Base-by-base conservation (phyloP, 805 yeast species). In the Candida tammaniensis region DNA sequence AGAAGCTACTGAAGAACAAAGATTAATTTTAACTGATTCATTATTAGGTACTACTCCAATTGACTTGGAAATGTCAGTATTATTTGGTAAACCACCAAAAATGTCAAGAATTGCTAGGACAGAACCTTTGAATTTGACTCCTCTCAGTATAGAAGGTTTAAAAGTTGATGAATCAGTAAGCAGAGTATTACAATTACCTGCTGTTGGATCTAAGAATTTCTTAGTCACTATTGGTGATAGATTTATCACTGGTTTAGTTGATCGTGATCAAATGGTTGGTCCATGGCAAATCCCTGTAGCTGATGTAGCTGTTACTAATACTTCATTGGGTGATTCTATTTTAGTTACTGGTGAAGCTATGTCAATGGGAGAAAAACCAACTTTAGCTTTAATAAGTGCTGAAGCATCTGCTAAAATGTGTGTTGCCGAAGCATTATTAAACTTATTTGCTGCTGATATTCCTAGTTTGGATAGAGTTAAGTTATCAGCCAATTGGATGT, bases 231-330 rank as follows among this genome's bases (percentile, higher is more conserved):
- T 93, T 56, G 98, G 96, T 62, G 98, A 93, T 64, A 82, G 98
- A 65, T 75, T 94, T n/a, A 93, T 93, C 43, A 91, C 98, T 18
- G 98, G 98, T 36, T 74, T 93, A 49, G 82, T 93, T 42, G 98
- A 94, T 53, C 81, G 98, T 58, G 98, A 93, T 60, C 98, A 93
- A 68, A 81, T 89, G 81, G 98, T 93, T 40, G 98, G 98, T 24
- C 98, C 98, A 55, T 93, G 98, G 98, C 99, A 93, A 71, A 93
- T 85, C 7, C 98, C 99, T 31, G 98, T 93, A 20, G 93, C 98
- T 12, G 98, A 93, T 57, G 97, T 89, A 36, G 98, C 96, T 65
- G 96, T 93, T 35, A 89, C 98, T 16, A 83, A 84, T 40, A 82
- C 97, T 0, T 84, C 96, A 1, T 71, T 87, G 33, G 96, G 96